These are phyloP conservation scores for Irpex sp. DNA, from an alignment of 1,284 basidiomycete genomes.

Conservation along the genomic window DNA sequence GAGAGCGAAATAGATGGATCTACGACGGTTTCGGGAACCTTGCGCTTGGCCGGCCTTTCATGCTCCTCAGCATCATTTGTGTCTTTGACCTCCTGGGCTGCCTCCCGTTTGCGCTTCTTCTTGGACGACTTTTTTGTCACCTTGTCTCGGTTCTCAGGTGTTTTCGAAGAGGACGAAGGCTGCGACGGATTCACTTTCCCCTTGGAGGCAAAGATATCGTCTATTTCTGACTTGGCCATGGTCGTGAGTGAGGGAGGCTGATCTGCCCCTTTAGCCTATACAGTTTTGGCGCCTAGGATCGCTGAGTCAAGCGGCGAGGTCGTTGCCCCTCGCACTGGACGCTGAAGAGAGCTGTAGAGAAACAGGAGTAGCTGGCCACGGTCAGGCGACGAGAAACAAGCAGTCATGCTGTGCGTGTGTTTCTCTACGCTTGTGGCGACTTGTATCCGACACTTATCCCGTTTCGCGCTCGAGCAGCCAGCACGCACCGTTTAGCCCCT, in stretches of 20 bases:
- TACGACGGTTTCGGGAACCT: conserved; percentile 54
- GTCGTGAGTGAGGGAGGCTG: conserved; percentile 12
- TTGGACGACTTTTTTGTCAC: conserved; percentile 33
- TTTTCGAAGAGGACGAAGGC: conserved; percentile 18
- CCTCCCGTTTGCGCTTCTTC: conserved; percentile 31
- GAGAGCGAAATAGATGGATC: conserved; percentile 44
- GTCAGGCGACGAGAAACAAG: conserved; percentile 1
- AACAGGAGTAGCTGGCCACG: neutral
- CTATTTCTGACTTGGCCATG: conserved; percentile 66
- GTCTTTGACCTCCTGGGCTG: conserved; percentile 11
- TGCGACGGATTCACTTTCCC: conserved; percentile 21
- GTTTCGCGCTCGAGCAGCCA: neutral
- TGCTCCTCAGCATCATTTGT: conserved; percentile 15
- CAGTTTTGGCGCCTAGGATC: neutral
- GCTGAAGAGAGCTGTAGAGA: neutral
- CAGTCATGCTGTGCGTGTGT: conserved; percentile 34
- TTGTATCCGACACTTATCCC: conserved; percentile 1
- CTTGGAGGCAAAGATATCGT: conserved; percentile 69
- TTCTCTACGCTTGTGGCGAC: neutral
- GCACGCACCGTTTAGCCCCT: conserved; percentile 3
- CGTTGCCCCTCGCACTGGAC: neutral
- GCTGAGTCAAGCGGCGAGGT: conserved; percentile 5
- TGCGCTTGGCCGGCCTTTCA: conserved; percentile 34
- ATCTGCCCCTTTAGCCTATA: neutral
- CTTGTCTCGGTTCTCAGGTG: conserved; percentile 30